phyloP scores from a whole-genome alignment of 768 basidiomycete species.

The Collybia sordida region DNA sequence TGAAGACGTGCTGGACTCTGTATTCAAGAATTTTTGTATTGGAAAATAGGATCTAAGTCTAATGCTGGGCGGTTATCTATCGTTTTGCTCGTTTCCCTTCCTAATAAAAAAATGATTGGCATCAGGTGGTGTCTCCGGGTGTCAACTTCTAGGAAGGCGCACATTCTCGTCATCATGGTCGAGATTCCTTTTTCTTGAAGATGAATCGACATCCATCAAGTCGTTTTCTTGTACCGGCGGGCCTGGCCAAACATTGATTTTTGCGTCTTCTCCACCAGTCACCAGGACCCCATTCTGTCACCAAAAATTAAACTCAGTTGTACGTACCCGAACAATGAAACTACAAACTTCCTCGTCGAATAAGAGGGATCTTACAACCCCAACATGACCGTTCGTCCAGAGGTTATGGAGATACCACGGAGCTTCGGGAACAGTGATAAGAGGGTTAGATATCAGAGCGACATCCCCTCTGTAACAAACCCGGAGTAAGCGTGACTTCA shows the following conservation, averaged over 20 bases:
- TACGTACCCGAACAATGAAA: background rate
- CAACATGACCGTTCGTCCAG: slow-evolving; percentile 57
- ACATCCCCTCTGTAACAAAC: slow-evolving; percentile 49
- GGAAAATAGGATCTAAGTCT: slow-evolving; percentile 48
- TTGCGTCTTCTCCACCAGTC: slow-evolving; percentile 53
- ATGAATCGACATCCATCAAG: slow-evolving; percentile 26
- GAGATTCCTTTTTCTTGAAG: slow-evolving; percentile 18
- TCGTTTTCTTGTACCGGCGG: slow-evolving; percentile 14
- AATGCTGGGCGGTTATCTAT: background rate
- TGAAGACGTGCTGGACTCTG: slow-evolving; percentile 80
- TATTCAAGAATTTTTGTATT: slow-evolving; percentile 89
- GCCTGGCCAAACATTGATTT: slow-evolving; percentile 41
- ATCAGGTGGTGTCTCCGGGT: background rate
- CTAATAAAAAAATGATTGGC: slow-evolving; percentile 1
- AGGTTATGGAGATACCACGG: slow-evolving; percentile 52
- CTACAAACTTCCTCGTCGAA: slow-evolving; percentile 52
- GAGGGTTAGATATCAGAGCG: slow-evolving; percentile 48
- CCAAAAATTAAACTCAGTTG: background rate
- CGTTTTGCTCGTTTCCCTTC: slow-evolving; percentile 16
- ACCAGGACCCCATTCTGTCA: slow-evolving; percentile 38
- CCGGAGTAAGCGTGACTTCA: background rate
- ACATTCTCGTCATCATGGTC: slow-evolving; percentile 23
- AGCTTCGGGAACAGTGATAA: slow-evolving; percentile 32
- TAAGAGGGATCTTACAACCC: slow-evolving; percentile 53
- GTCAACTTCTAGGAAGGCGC: background rate